Conservation (phyloP, 306 rosid species). For the Sophora flavescens region DNA sequence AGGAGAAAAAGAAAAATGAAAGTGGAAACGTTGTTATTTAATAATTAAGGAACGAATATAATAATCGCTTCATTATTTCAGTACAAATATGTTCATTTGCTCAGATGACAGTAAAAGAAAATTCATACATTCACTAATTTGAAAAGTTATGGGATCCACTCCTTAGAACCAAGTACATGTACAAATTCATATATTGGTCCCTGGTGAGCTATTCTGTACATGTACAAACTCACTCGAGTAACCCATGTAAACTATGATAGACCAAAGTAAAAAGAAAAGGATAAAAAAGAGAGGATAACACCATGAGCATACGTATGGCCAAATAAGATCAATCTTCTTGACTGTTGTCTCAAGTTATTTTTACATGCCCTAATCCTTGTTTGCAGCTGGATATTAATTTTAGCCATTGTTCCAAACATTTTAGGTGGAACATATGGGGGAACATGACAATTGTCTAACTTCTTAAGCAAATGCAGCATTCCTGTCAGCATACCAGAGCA, state of each 20-base stretch:
- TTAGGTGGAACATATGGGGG: constrained; percentile 72
- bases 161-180: constrained; percentile 26
- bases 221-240: constrained; percentile 77
- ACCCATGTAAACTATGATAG: constrained; percentile 51
- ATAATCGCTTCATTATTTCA: constrained; percentile 34
- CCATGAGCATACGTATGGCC: constrained; percentile 32
- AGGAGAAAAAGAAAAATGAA: no score
- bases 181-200: constrained; percentile 50
- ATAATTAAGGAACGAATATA: constrained; percentile 5
- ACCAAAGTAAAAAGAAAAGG: constrained; percentile 12
- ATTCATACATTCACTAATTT: constrained; percentile 31
- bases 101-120: constrained; percentile 36
- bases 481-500: constrained; percentile 58
- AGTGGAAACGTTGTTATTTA: not conserved
- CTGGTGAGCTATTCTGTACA: constrained; percentile 79
- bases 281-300: constrained; percentile 1
- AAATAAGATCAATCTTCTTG: constrained; percentile 21
- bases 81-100: constrained; percentile 18
- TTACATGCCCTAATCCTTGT: constrained; percentile 77
- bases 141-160: constrained; percentile 28
- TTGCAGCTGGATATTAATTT: constrained; percentile 80
- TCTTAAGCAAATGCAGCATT: constrained; percentile 96
- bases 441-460: constrained; percentile 85
- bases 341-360: constrained; percentile 19
- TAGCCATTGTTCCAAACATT: constrained; percentile 97